Base-by-base conservation (phyloP, 108 stramenopile genomes). In the Pseudonitzschia delicatissima region DNA sequence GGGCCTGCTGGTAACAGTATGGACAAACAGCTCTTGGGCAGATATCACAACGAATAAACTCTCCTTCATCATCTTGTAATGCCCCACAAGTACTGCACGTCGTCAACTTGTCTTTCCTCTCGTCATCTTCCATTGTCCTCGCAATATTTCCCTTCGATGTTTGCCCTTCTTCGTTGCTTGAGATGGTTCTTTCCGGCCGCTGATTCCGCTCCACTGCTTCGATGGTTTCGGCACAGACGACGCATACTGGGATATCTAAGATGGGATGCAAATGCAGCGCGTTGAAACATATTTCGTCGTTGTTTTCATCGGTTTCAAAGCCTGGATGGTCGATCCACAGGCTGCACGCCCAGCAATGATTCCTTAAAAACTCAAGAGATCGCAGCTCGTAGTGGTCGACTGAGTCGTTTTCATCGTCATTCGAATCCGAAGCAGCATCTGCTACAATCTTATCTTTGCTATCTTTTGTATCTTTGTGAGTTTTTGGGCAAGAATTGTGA, bases 251-350 rank as follows among this genome's bases (percentile, higher is more conserved):
- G 18, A 83, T 57, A 13, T 64, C 29, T n/a, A 86, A 61, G 0
- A 74, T 55, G 17, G 85, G 85, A 49, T 86, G 85, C 50, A 62
- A 64, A 57, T 86, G 84, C 20, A 68, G 68, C 0, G 77, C 67
- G 47, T 77, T 82, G 37, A 32, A 53, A 29, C 47, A 66, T 4
- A 33, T 21, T 51, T 53, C 9, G 15, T 36, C 20, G 57, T 58
- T 9, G 7, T 60, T 20, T 17, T 36, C 58, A 6, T 60, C 20
- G 0, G 1, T 15, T 15, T 25, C 34, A 7, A 12, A n/a, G 25
- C 34, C 32, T 15, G 64, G 48, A 47, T 64, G 64, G 11, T 50
- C 27, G 45, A 48, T 32, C 64, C 48, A 64, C 15, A 28, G 12
- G 27, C 34, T 29, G 39, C 64, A 61, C 18, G 12, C 60, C 60